phyloP scores from a whole-genome alignment of 169 alveolate species.

The Fabrea salina region DNA sequence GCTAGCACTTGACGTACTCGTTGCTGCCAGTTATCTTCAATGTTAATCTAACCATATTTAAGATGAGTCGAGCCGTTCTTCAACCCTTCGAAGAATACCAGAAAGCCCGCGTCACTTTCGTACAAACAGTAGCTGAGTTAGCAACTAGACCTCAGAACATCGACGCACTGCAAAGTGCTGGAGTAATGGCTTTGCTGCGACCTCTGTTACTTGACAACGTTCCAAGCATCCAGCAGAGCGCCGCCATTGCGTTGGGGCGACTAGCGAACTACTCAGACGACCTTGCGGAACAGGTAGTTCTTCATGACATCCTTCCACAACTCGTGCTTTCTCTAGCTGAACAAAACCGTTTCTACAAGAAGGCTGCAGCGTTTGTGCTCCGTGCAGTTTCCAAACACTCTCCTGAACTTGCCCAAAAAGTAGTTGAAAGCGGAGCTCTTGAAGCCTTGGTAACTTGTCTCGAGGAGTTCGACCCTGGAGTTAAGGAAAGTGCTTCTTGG shows the following conservation, averaged over 20 bases:
- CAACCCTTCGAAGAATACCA: constrained; percentile 93
- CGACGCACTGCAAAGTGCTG: constrained; percentile 90
- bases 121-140: constrained; percentile 93
- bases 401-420: constrained; percentile 91
- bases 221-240: constrained; percentile 90
- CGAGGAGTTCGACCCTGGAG: constrained; percentile 94
- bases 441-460: constrained; percentile 91
- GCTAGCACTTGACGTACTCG: neutral
- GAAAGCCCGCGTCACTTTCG: constrained; percentile 91
- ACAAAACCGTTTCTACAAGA: constrained; percentile 89
- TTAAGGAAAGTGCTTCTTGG: constrained; percentile 90
- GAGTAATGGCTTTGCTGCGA: constrained; percentile 88
- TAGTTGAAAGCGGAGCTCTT: constrained; percentile 90
- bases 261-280: constrained; percentile 90
- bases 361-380: constrained; percentile 93
- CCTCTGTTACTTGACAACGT: constrained; percentile 90
- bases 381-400: constrained; percentile 94
- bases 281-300: constrained; percentile 91
- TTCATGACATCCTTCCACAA: constrained; percentile 90
- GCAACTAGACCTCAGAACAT: constrained; percentile 92
- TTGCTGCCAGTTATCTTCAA: constrained; percentile 28
- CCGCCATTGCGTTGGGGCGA: constrained; percentile 94
- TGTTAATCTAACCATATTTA: neutral
- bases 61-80: constrained; percentile 87
- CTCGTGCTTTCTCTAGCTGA: constrained; percentile 87